phyloP scores from a whole-genome alignment of 2,329 filamentous ascomycete genomes.

The Penicillium sp. region DNA sequence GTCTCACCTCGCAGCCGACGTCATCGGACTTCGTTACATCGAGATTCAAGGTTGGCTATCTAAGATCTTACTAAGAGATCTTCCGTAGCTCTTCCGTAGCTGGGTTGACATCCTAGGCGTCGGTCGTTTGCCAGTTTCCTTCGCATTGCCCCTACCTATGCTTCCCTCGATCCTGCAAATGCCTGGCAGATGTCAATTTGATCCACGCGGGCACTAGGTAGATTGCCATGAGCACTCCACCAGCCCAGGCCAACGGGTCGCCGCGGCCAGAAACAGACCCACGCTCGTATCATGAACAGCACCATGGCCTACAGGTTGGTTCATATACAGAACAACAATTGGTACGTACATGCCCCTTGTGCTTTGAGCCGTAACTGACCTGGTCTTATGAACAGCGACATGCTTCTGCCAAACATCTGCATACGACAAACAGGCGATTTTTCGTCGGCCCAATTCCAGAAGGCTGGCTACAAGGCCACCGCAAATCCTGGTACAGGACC shows the following conservation, averaged over 20 bases:
- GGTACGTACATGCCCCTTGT: conserved; percentile 34
- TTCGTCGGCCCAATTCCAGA: conserved; percentile 65
- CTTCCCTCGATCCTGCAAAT: not conserved
- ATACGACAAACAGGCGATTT: conserved; percentile 58
- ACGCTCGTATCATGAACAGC: conserved; percentile 22
- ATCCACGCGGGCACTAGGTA: conserved; percentile 5
- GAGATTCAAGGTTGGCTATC: conserved; percentile 17
- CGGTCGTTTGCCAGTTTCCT: conserved; percentile 8
- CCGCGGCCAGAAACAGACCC: conserved; percentile 15
- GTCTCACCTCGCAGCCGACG: conserved; percentile 21
- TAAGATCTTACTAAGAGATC: conserved; percentile 13
- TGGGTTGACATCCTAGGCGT: conserved; percentile 6
- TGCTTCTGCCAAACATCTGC: conserved; percentile 58
- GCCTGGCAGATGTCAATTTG: conserved; percentile 6
- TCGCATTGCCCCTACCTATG: not conserved
- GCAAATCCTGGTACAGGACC: conserved; percentile 59
- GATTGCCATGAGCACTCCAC: conserved; percentile 28
- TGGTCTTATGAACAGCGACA: conserved; percentile 47
- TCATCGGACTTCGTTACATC: conserved; percentile 29
- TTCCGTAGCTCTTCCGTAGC: too few species aligned
- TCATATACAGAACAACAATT: conserved; percentile 55
- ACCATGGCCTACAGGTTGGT: conserved; percentile 43
- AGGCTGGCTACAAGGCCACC: conserved; percentile 61
- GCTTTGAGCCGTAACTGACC: conserved; percentile 4
- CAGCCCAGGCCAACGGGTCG: conserved; percentile 20